Evolutionary conservation across 805 yeast species (phyloP).

Genomic region (Deakozyma indianensis): DNA sequence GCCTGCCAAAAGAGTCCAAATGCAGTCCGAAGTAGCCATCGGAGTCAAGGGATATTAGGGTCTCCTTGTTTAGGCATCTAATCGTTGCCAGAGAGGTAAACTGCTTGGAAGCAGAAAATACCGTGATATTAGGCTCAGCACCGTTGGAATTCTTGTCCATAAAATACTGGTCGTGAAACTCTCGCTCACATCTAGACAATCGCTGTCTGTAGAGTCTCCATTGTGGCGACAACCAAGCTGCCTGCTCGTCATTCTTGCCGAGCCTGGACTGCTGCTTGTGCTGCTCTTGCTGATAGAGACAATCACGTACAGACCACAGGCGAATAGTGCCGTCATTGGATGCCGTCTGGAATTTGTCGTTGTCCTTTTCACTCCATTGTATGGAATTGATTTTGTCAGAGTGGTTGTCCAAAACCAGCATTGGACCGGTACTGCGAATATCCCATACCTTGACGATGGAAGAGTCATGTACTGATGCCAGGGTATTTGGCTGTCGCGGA

Average conservation of each 20-base stretch:
- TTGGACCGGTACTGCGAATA: slow-evolving; percentile 41
- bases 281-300: slow-evolving; percentile 1
- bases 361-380: slow-evolving; percentile 38
- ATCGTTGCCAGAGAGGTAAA: slow-evolving; percentile 14
- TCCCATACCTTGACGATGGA: slow-evolving; percentile 61
- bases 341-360: slow-evolving; percentile 39
- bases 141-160: slow-evolving; percentile 11
- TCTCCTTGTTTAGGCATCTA: slow-evolving; percentile 1
- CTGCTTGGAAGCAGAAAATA: slow-evolving; percentile 16
- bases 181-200: slow-evolving; percentile 9
- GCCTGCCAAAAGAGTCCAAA: slow-evolving; percentile 2
- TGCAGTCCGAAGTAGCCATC: slow-evolving; percentile 21
- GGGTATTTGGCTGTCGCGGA: slow-evolving; percentile 38
- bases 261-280: neutral
- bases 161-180: slow-evolving; percentile 8
- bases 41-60: slow-evolving; percentile 16
- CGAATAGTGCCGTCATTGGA: slow-evolving; percentile 54
- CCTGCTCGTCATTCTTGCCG: neutral
- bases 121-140: slow-evolving; percentile 10
- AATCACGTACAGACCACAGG: slow-evolving; percentile 40
- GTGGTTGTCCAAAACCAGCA: slow-evolving; percentile 43
- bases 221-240: slow-evolving; percentile 5
- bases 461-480: slow-evolving; percentile 46
- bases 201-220: slow-evolving; percentile 19
- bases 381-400: slow-evolving; percentile 37